Conservation (phyloP, 164 flowering plant genomes). For the Liquidambar formosana region DNA sequence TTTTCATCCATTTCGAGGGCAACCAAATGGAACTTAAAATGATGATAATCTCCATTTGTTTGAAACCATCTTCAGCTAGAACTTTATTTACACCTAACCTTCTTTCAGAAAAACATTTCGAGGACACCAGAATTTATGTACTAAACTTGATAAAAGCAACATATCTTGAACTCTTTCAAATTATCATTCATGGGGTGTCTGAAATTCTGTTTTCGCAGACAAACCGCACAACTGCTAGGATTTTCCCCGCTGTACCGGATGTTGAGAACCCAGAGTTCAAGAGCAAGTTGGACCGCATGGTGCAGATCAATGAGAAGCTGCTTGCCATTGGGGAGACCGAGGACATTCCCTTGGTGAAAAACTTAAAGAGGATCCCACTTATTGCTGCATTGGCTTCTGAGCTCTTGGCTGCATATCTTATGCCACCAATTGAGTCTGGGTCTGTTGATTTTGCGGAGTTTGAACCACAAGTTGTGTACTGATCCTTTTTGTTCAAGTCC, state of each 20-base stretch:
- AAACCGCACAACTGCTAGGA: slow-evolving; percentile 93
- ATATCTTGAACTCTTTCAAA: not conserved
- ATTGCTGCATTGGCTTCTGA: slow-evolving; percentile 79
- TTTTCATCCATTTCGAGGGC: too few species aligned
- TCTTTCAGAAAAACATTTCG: too few species aligned
- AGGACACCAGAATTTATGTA: too few species aligned
- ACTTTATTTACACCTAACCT: too few species aligned
- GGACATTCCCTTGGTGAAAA: slow-evolving; percentile 73
- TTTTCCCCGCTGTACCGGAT: slow-evolving; percentile 92
- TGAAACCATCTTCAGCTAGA: too few species aligned
- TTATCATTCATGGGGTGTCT: not conserved
- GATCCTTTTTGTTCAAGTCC: slow-evolving; percentile 12
- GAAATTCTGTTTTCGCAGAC: slow-evolving; percentile 52
- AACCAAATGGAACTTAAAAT: too few species aligned
- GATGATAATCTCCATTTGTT: too few species aligned
- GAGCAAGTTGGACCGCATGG: slow-evolving; percentile 92
- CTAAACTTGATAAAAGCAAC: too few species aligned
- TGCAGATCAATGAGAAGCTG: slow-evolving; percentile 72
- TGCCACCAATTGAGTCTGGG: slow-evolving; percentile 96
- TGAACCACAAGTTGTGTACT: slow-evolving; percentile 86
- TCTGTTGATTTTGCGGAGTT: slow-evolving; percentile 93
- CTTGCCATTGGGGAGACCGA: slow-evolving; percentile 65
- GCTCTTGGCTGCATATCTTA: slow-evolving; percentile 85
- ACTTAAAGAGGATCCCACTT: slow-evolving; percentile 84
- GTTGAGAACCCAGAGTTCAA: slow-evolving; percentile 99